These are phyloP conservation scores for Puccinia coronata DNA, from an alignment of 1,284 basidiomycete genomes.

Conservation along the genomic window DNA sequence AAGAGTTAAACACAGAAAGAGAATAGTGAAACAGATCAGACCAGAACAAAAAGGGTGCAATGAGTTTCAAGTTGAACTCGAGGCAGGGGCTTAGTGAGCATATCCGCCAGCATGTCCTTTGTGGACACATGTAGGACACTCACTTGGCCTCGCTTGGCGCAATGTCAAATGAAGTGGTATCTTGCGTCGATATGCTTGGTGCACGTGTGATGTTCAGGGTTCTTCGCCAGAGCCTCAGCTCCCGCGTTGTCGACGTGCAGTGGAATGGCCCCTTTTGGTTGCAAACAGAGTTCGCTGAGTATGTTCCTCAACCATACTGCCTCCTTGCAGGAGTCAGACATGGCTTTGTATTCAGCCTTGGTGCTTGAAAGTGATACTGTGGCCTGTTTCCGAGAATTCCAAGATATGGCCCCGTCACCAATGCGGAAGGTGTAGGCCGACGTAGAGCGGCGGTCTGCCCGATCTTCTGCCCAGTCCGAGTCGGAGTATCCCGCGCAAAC, in stretches of 20 bases:
- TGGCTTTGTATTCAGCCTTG: neutral
- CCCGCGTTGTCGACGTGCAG: no score
- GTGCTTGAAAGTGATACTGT: neutral
- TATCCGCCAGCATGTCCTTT: neutral
- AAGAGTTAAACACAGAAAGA: neutral
- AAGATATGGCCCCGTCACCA: conserved; percentile 15
- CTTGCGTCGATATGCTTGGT: conserved; percentile 41
- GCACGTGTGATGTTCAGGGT: conserved; percentile 15
- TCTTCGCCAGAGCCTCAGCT: conserved; percentile 20
- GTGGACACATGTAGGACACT: conserved; percentile 57
- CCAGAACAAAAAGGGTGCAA: conserved; percentile 54
- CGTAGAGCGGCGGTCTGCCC: neutral
- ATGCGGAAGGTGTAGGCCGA: conserved; percentile 17
- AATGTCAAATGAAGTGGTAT: conserved; percentile 33
- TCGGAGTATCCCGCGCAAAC: neutral
- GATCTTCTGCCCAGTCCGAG: conserved; percentile 21
- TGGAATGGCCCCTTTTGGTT: neutral
- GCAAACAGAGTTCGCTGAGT: neutral
- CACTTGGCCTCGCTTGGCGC: conserved; percentile 53
- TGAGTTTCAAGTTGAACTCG: neutral
- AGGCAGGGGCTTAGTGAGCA: conserved; percentile 16
- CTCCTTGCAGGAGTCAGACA: neutral
- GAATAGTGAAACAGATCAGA: conserved; percentile 10
- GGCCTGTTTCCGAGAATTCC: conserved; percentile 26
- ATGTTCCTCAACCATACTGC: neutral